phyloP scores from a whole-genome alignment of 192 early-diverging fungal species.

The Coemansia sp. region DNA sequence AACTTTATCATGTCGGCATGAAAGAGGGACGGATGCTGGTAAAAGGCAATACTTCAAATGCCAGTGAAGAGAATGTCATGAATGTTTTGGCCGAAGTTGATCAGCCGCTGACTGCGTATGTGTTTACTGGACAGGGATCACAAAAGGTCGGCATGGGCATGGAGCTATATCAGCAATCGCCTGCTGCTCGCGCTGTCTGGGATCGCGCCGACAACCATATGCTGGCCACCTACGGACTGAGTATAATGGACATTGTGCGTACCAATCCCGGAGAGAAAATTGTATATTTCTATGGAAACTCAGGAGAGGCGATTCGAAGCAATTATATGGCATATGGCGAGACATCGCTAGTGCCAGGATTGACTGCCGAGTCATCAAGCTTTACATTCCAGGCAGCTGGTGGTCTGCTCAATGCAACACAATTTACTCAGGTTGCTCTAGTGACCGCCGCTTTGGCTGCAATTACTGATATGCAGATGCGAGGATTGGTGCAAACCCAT shows the following conservation, averaged over 20 bases:
- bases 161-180: constrained; percentile 81
- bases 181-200: constrained; percentile 86
- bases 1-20: constrained; percentile 91
- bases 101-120: constrained; percentile 84
- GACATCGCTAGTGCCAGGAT: constrained; percentile 37
- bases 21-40: constrained; percentile 87
- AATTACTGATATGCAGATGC: constrained; percentile 82
- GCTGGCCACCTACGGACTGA: constrained; percentile 73
- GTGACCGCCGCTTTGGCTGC: constrained; percentile 88
- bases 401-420: constrained; percentile 88
- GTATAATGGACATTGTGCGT: constrained; percentile 90
- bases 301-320: no score
- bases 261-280: no score
- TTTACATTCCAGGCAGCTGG: constrained; percentile 57
- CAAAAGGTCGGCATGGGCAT: constrained; percentile 96
- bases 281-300: no score
- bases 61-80: constrained; percentile 67
- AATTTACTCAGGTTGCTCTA: constrained; percentile 89
- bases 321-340: constrained; percentile 69
- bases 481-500: constrained; percentile 74
- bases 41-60: constrained; percentile 80
- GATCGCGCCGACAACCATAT: constrained; percentile 86
- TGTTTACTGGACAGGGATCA: constrained; percentile 96
- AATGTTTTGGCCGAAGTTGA: constrained; percentile 82
- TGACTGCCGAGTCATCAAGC: constrained; percentile 3